Evolutionary conservation across 805 yeast species (phyloP).

Genomic region (Candida ficus): DNA sequence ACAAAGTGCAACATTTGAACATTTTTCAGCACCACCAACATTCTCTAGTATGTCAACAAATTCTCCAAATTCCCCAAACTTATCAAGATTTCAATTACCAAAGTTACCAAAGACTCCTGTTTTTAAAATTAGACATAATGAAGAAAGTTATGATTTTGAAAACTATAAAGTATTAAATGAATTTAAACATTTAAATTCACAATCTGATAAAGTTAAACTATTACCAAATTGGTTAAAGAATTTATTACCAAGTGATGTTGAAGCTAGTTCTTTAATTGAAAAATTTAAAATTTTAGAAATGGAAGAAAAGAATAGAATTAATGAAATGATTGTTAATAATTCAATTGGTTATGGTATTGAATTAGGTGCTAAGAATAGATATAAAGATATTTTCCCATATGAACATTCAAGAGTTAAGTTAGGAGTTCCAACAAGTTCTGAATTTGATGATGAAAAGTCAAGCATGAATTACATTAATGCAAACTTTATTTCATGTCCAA

Average conservation of each 20-base stretch:
- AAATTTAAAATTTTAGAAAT: constrained; percentile 64
- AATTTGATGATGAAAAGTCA: constrained; percentile 18
- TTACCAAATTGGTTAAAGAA: constrained; percentile 53
- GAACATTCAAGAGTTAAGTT: constrained; percentile 79
- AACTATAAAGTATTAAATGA: constrained; percentile 18
- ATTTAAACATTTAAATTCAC: constrained; percentile 13
- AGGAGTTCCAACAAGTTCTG: constrained; percentile 14
- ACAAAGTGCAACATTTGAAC: constrained; percentile 3
- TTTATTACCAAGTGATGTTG: constrained; percentile 17
- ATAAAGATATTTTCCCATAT: constrained; percentile 83
- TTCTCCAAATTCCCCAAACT: constrained; percentile 20
- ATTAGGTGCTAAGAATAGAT: constrained; percentile 74
- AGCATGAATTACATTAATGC: constrained; percentile 76
- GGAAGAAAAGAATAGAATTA: constrained; percentile 63
- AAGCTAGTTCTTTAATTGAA: constrained; percentile 30
- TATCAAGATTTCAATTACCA: constrained; percentile 52
- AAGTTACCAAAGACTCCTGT: constrained; percentile 35
- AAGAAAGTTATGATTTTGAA: constrained; percentile 34
- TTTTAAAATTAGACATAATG: constrained; percentile 47
- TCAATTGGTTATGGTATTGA: constrained; percentile 55
- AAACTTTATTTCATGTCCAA: constrained; percentile 47
- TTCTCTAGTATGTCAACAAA: constrained; percentile 18
- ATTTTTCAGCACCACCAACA: constrained; percentile 4
- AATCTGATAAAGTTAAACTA: constrained; percentile 2
- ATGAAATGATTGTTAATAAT: constrained; percentile 28